Percentiles rank a stretch among this genome's conserved stretches.
Evolutionary conservation across 805 yeast species (phyloP).

Genomic region (Candida pini): DNA sequence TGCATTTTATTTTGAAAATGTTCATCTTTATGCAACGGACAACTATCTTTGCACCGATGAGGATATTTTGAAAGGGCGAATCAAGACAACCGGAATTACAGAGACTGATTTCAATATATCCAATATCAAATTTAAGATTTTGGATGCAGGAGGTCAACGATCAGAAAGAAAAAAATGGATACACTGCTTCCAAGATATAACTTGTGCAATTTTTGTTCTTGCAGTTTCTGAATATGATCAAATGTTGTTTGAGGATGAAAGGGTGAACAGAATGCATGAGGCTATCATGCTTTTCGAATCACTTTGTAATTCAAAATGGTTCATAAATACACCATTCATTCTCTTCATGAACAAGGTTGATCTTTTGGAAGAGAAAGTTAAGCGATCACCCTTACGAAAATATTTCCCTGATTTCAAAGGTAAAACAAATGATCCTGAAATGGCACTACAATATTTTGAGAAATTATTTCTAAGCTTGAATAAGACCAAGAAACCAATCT

Average conservation of each 20-base stretch:
- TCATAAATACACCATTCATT: conserved; percentile 78
- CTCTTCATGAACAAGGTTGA: conserved; percentile 88
- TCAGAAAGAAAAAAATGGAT: conserved; percentile 92
- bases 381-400: conserved; percentile 55
- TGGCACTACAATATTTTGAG: conserved; percentile 69
- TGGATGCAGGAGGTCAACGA: conserved; percentile 97
- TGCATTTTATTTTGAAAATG: conserved; percentile 70
- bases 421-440: conserved; percentile 53
- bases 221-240: conserved; percentile 94
- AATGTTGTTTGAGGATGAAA: conserved; percentile 80
- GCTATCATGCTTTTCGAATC: conserved; percentile 79
- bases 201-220: conserved; percentile 80
- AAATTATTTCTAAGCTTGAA: conserved; percentile 58
- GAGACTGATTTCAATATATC: conserved; percentile 72
- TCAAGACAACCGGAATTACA: conserved; percentile 93
- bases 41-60: conserved; percentile 67
- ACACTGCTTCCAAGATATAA: conserved; percentile 86
- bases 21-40: conserved; percentile 57
- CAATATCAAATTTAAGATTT: conserved; percentile 62
- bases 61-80: conserved; percentile 85
- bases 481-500: conserved; percentile 64
- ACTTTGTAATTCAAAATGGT: conserved; percentile 81
- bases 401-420: conserved; percentile 80
- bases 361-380: conserved; percentile 66
- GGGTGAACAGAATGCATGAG: conserved; percentile 88